Base-by-base conservation (phyloP, 2,329 filamentous ascomycete genomes). In the Drechslerella dactyloides region DNA sequence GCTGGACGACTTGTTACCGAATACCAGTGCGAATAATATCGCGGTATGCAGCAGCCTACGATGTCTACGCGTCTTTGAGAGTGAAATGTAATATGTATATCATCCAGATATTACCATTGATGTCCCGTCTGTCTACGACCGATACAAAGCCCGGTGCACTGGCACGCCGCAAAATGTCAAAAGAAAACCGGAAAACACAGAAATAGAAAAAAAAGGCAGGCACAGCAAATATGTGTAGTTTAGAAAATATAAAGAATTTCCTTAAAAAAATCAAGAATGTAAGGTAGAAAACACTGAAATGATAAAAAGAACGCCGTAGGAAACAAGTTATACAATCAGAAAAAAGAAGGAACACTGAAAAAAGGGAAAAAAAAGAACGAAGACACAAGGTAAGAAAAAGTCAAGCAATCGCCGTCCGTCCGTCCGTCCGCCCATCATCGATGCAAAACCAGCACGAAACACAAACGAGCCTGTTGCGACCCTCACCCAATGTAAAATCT, bases 41-140 rank as follows among this genome's bases (percentile, higher is more conserved):
- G 27, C 8, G 27, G 8, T 33, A 33, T 8, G 27, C 8, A 33
- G 8, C 3, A 33, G 8, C 27, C 4, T 33, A 33, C 27, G 27
- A 8, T 33, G 8, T 33, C 3, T 8, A 33, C 3, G 27, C 8
- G 27, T 8, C n/a, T n/a, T n/a, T n/a, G n/a, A n/a, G n/a, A n/a
- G 8, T 8, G 27, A 33, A 33, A 33, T 8, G n/a, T n/a, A n/a
- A 33, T 33, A 33, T 8, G 27, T 33, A 33, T 33, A 33, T 33
- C 27, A 33, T 33, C 51, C 60, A 70, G 46, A 64, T 64, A 70
- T 70, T 70, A 70, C 66, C 66, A 70, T 70, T 70, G 59, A 56
- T 52, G 50, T 58, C 58, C 55, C 46, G 54, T 37, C 53, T 64
- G 54, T 37, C 53, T 64, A 60, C 27, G 46, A 59, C 53, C 21